Evolutionary conservation across 2,329 filamentous ascomycete species (phyloP), one percentile per base, ranked within the genome.

Genomic region (Myriangium duriaei): DNA sequence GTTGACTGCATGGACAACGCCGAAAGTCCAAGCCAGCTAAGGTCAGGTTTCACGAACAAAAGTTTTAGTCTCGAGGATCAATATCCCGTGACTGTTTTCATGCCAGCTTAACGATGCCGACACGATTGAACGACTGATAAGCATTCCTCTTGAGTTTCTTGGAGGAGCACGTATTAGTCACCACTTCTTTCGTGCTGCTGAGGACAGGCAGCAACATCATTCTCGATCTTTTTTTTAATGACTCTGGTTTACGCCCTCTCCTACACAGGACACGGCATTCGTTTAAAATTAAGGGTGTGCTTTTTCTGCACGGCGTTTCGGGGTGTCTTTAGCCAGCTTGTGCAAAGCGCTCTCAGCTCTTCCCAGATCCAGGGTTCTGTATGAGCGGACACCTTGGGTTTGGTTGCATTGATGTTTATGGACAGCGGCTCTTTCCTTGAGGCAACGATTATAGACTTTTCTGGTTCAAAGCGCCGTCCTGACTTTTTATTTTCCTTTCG

Each of bases 1-100:
- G 56, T 29, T 59, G 42, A 52, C 35, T 37, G 18, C 28, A 37
- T 37, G 35, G 21, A 7, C 21, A 9, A 13, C 13, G 12, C 15
- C 19, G 15, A 24, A 16, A 35, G 17, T n/a, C 17, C 15, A 24
- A 26, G n/a, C n/a, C n/a, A n/a, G 21, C 21, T 7, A 26, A 26
- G n/a, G 7, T 26, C 21, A 26, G n/a, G n/a, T n/a, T 26, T 26
- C 7, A 26, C 21, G 21, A 26, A 26, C 21, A 26, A 26, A 26
- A 26, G 21, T 26, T 26, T 26, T 26, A 26, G 21, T 26, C 21
- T 7, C 7, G 21, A 26, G 21, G n/a, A 7, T 26, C 7, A 7
- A 7, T 26, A 26, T 26, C 21, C 7, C 7, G 21, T 7, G n/a
- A 26, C n/a, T 26, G 7, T 26, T 26, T 26, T 7, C 21, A 26